Conservation (phyloP, 331 rosid species). For the Malus hybrid region DNA sequence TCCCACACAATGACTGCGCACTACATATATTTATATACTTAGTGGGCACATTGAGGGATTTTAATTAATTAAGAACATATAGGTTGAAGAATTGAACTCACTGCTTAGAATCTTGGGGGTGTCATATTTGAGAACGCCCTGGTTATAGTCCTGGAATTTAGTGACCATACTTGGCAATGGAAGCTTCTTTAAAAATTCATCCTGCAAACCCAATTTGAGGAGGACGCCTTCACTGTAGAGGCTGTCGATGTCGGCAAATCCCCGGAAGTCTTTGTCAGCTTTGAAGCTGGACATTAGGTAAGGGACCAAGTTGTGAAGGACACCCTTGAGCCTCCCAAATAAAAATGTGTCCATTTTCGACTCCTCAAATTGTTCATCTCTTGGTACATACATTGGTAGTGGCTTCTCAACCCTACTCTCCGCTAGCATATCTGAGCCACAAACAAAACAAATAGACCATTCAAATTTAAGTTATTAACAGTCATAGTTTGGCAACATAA, state of each 20-base stretch:
- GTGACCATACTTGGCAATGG: conserved; percentile 49
- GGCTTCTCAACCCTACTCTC: conserved; percentile 95
- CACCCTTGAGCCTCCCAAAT: conserved; percentile 75
- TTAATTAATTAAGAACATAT: background rate
- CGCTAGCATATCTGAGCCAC: conserved; percentile 42
- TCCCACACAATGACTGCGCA: background rate
- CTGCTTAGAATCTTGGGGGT: conserved; percentile 74
- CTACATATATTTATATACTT: background rate
- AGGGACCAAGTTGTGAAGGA: conserved; percentile 70
- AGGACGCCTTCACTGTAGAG: conserved; percentile 80
- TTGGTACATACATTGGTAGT: conserved; percentile 74
- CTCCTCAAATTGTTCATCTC: conserved; percentile 93
- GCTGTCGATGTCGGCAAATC: conserved; percentile 71
- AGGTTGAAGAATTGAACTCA: conserved; percentile 30
- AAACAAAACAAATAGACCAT: background rate
- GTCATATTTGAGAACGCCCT: conserved; percentile 67
- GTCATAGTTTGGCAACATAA: background rate
- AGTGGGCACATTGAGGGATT: background rate
- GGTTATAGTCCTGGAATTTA: conserved; percentile 51
- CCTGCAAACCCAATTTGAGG: conserved; percentile 55
- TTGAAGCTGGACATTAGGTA: conserved; percentile 58
- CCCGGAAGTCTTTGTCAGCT: conserved; percentile 55
- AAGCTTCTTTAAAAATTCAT: conserved; percentile 56
- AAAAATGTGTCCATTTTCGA: conserved; percentile 54
- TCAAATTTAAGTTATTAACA: background rate